Evolutionary conservation across 352 stramenopile genomes (phyloP).

Genomic region (Pythium plurisporium): DNA sequence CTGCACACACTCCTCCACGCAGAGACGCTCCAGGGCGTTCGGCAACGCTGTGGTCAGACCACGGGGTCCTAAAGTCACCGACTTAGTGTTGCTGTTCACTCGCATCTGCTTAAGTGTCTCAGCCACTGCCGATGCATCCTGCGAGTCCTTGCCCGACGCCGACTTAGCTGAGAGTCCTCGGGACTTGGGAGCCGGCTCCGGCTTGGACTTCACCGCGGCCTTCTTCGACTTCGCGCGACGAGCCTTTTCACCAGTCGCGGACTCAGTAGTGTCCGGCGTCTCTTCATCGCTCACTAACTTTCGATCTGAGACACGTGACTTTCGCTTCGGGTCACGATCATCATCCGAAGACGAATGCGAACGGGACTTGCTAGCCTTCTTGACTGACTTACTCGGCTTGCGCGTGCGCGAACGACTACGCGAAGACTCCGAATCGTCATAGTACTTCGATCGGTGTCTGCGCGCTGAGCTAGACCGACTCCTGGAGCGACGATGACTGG

Average conservation of each 20-base stretch:
- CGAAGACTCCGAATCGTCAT: background rate
- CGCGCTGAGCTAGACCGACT: background rate
- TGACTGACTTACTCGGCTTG: background rate
- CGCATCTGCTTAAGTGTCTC: background rate
- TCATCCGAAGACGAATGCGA: background rate
- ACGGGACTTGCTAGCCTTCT: background rate
- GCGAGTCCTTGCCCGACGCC: too few relatives aligned
- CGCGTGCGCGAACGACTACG: background rate
- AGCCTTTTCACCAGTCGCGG: background rate
- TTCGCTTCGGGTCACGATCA: background rate
- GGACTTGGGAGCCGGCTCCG: too few relatives aligned
- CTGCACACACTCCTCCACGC: background rate
- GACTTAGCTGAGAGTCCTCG: too few relatives aligned
- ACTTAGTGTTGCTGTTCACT: background rate
- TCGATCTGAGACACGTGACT: background rate
- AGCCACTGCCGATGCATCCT: background rate
- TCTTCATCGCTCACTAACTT: background rate
- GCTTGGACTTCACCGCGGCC: background rate
- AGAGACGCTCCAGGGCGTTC: background rate
- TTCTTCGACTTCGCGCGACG: background rate
- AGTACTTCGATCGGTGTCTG: background rate
- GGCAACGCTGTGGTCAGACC: background rate
- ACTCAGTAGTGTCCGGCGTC: background rate
- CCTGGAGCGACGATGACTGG: background rate
- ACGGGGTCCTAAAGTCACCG: background rate